Conservation (phyloP, 2,329 filamentous ascomycete genomes). For the Calonectria pseudoturangicola region DNA sequence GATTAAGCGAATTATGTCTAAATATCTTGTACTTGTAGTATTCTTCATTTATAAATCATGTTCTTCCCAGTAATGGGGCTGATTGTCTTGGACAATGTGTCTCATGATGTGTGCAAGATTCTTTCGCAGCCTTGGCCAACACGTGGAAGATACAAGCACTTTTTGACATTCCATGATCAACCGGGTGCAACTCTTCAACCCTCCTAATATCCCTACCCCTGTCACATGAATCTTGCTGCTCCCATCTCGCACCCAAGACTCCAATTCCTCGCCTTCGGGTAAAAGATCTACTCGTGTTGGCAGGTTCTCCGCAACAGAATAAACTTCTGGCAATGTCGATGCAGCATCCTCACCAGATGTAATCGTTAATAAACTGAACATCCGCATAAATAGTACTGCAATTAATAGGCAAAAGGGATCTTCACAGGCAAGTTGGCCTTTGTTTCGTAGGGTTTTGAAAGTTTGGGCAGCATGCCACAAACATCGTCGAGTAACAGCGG, state of each 20-base stretch:
- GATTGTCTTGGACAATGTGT: neutral
- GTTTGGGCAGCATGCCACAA: neutral
- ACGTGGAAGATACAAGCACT: neutral
- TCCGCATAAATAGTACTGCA: neutral
- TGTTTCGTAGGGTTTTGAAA: neutral
- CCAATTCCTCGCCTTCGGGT: slow-evolving; percentile 1
- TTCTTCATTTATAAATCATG: neutral
- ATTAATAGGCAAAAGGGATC: slow-evolving; percentile 4
- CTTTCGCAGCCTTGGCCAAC: neutral
- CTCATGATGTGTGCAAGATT: neutral
- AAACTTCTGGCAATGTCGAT: neutral
- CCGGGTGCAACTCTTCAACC: neutral
- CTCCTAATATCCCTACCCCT: neutral
- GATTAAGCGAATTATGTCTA: neutral
- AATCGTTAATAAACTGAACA: neutral
- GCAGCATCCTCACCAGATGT: neutral
- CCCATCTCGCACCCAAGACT: neutral
- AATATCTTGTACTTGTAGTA: neutral
- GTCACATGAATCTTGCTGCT: neutral
- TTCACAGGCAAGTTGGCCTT: slow-evolving; percentile 7
- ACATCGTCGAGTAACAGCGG: neutral
- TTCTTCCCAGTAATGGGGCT: neutral
- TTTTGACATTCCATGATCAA: slow-evolving; percentile 16
- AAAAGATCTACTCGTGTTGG: neutral
- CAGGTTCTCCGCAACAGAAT: neutral